Conservation (phyloP, 257 asterid genomes). For the Leptodermis oblonga region DNA sequence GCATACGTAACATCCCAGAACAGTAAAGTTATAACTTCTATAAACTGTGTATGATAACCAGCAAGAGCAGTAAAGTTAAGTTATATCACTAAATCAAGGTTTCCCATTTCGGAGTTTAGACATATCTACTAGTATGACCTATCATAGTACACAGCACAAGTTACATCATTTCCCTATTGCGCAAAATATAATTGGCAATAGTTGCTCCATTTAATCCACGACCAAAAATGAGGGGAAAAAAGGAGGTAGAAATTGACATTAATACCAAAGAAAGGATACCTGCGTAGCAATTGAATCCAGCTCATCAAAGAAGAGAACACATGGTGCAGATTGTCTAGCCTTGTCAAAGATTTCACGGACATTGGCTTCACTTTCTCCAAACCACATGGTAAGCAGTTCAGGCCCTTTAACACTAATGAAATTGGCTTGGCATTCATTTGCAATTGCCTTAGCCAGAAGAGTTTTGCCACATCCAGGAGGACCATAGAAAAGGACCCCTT, state of each 20-base stretch:
- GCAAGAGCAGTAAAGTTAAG: neutral
- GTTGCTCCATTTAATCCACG: neutral
- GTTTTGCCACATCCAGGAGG: slow-evolving; percentile 79
- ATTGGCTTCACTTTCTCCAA: slow-evolving; percentile 71
- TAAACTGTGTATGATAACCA: neutral
- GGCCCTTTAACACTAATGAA: slow-evolving; percentile 64
- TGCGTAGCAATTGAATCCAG: slow-evolving; percentile 59
- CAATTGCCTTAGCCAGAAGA: slow-evolving; percentile 62
- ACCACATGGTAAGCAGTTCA: slow-evolving; percentile 70
- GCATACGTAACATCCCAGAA: neutral
- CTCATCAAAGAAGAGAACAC: slow-evolving; percentile 61
- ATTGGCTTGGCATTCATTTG: slow-evolving; percentile 67
- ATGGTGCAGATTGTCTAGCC: slow-evolving; percentile 60
- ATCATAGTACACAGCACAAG: neutral
- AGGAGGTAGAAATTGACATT: neutral
- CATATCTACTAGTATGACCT: neutral
- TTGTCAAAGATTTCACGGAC: slow-evolving; percentile 66
- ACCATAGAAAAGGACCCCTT: slow-evolving; percentile 62
- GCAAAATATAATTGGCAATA: neutral
- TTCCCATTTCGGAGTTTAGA: neutral
- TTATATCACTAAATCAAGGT: neutral
- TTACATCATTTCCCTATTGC: neutral
- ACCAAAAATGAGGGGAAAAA: neutral
- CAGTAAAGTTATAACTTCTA: neutral
- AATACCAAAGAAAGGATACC: slow-evolving; percentile 18